A percentile compares a stretch with the other conserved stretches of the same genome.
These are phyloP conservation scores for Dioszegia hungarica DNA, from an alignment of 768 basidiomycete genomes.

Conservation along the genomic window DNA sequence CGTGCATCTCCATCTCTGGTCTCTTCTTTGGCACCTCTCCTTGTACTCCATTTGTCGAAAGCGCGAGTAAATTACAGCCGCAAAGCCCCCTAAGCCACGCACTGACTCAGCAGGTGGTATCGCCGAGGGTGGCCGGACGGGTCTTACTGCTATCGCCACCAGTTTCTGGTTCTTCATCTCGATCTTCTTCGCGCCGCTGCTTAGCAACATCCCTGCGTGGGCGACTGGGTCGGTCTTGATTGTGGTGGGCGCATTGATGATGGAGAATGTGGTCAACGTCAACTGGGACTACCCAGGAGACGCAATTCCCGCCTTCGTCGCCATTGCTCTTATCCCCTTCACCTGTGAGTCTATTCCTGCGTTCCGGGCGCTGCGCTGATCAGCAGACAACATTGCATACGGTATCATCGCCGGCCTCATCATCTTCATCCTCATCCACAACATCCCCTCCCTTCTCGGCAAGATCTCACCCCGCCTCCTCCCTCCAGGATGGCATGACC, in stretches of 20 bases:
- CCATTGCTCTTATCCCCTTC: slow-evolving; percentile 63
- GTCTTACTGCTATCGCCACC: slow-evolving; percentile 68
- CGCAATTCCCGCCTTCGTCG: slow-evolving; percentile 79
- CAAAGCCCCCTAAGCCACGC: too few species aligned
- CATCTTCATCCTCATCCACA: slow-evolving; percentile 69
- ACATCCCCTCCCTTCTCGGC: slow-evolving; percentile 59
- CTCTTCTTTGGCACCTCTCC: slow-evolving; percentile 39
- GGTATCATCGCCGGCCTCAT: slow-evolving; percentile 76
- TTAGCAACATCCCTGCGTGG: slow-evolving; percentile 80
- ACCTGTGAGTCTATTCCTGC: slow-evolving; percentile 27
- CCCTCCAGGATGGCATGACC: slow-evolving; percentile 40
- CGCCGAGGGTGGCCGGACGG: slow-evolving; percentile 80
- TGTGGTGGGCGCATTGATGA: slow-evolving; percentile 84
- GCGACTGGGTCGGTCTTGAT: slow-evolving; percentile 80
- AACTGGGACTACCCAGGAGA: slow-evolving; percentile 88
- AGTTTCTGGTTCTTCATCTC: slow-evolving; percentile 75
- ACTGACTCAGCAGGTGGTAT: slow-evolving; percentile 30
- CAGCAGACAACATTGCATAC: slow-evolving; percentile 67
- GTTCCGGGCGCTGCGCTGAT: slow-evolving; percentile 26
- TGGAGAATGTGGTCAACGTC: slow-evolving; percentile 75
- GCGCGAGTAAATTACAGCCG: too few species aligned
- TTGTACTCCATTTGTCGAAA: slow-evolving; percentile 41
- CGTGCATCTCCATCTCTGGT: slow-evolving; percentile 35
- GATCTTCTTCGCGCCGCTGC: slow-evolving; percentile 82
- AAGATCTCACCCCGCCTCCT: slow-evolving; percentile 52